These are phyloP conservation scores for Picea glauca DNA, from an alignment of 75 land plant species.

Conservation along the genomic window DNA sequence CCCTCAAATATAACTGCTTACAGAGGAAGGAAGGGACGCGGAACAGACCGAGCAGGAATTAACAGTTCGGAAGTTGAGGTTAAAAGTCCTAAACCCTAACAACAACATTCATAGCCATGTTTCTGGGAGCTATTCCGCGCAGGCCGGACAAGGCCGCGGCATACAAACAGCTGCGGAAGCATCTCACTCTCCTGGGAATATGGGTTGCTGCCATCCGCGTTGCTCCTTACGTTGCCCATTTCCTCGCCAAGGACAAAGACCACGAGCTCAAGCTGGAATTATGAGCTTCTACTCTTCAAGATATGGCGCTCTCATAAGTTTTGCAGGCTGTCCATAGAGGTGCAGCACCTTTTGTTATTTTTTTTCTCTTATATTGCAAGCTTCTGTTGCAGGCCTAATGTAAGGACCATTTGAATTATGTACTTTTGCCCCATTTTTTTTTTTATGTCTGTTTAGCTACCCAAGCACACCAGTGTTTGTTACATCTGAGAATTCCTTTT, in stretches of 20 bases:
- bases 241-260: conserved; percentile 20
- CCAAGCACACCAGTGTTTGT: background rate
- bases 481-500: too few species aligned
- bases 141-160: conserved; percentile 82
- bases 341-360: background rate
- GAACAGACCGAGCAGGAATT: too few species aligned
- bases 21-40: too few species aligned
- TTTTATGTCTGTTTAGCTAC: background rate
- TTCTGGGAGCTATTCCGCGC: conserved; percentile 51
- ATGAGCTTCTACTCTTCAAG: background rate
- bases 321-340: background rate
- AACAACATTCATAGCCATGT: conserved; percentile 17
- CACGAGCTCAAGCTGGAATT: conserved; percentile 40
- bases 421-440: background rate
- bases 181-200: conserved; percentile 52
- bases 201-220: conserved; percentile 63
- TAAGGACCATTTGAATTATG: background rate
- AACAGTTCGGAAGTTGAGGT: too few species aligned
- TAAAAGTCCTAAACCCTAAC: too few species aligned
- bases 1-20: too few species aligned
- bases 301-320: background rate
- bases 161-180: conserved; percentile 47
- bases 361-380: background rate
- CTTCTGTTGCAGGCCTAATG: background rate
- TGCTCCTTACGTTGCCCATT: conserved; percentile 59